Conservation (phyloP, 2,329 filamentous ascomycete genomes). For the Trichoderma harzianum region DNA sequence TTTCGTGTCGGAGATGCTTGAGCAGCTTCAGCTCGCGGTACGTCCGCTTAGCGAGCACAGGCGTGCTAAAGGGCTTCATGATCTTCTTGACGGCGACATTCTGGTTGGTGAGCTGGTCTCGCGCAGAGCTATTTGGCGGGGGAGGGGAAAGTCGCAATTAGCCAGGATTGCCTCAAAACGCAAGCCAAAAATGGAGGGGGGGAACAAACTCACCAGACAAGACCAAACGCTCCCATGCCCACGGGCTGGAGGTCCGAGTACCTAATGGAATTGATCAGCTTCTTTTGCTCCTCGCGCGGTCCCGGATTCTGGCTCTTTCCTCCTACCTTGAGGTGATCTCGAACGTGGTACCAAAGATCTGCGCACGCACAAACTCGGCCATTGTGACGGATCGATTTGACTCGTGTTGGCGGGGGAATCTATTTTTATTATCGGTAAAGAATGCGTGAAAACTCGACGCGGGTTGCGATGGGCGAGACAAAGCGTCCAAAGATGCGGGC, state of each 20-base stretch:
- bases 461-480: background rate
- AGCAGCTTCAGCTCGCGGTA: conserved; percentile 96
- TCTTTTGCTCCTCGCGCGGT: background rate
- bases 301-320: background rate
- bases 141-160: conserved; percentile 4
- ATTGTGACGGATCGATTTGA: conserved; percentile 53
- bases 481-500: background rate
- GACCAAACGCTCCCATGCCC: conserved; percentile 97
- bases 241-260: conserved; percentile 98
- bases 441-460: background rate
- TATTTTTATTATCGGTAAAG: background rate
- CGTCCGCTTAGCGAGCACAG: conserved; percentile 93
- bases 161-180: background rate
- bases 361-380: conserved; percentile 98
- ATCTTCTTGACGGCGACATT: conserved; percentile 99
- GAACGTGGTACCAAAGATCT: conserved; percentile 99
- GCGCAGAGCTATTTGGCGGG: conserved; percentile 68
- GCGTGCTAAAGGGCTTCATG: conserved; percentile 99
- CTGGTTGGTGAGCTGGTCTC: conserved; percentile 94
- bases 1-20: conserved; percentile 95
- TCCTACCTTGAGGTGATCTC: conserved; percentile 95
- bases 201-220: conserved; percentile 76
- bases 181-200: background rate
- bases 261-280: conserved; percentile 44
- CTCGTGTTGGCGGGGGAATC: conserved; percentile 1